Evolutionary conservation across 441 rosid species (phyloP), one percentile per base, ranked within the genome.

Genomic region (Mallotus repandus): DNA sequence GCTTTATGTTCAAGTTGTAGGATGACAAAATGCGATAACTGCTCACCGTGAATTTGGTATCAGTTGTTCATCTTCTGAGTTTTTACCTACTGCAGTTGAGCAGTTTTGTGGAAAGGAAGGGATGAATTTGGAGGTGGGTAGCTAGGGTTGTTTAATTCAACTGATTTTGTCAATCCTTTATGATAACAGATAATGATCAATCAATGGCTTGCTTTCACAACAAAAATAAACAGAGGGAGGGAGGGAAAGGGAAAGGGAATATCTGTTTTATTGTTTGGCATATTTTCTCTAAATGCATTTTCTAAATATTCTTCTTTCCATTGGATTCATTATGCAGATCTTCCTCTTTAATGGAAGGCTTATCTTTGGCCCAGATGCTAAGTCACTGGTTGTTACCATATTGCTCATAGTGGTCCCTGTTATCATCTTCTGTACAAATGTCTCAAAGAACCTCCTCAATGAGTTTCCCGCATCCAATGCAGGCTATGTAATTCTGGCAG

Each of bases 301-400:
- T 54, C 48, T 65, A 50, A 15, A 66, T 64, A 21, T 57, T 66
- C 56, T 22, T 59, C 46, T 74, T 58, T 70, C 45, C 64, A 25
- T 59, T 60, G 73, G 69, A 13, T 53, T 12, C 53, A 61, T 81
- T 70, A 22, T 88, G 84, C 93, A 95, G 99, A 87, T 82, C 62
- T 95, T 95, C 81, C 75, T 95, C 64, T 80, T 91, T 75, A 83
- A 86, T 68, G 99, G 99, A 74, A 95, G 96, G 86, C 78, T 95
- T 83, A 86, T 95, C 74, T 89, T 95, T 81, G 99, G 99, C 63
- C 98, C 98, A 79, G 99, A 95, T 89, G 97, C 92, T 70, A 86
- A 77, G 85, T 91, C 98, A 66, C 77, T 95, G 77, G 81, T 88
- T 54, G 87, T 95, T 72, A 95, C 98, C 66, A 69, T 95, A 35